phyloP scores from a whole-genome alignment of 129 eudicot species.

The Helianthus tuberosus region DNA sequence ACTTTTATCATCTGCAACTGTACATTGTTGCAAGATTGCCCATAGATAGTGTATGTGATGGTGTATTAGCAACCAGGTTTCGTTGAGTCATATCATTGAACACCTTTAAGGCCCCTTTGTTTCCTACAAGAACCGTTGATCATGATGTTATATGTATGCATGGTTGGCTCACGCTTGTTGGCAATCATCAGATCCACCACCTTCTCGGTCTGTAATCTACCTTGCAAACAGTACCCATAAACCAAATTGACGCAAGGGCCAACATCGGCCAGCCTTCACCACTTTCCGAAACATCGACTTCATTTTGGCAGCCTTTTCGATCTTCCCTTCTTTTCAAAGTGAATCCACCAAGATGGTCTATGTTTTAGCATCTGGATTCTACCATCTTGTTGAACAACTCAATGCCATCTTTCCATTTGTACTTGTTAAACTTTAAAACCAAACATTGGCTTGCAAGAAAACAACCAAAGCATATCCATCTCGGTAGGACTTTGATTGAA shows the following conservation, averaged over 20 bases:
- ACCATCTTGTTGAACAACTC: constrained; percentile 22
- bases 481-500: too few relatives aligned
- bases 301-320: constrained; percentile 22
- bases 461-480: too few relatives aligned
- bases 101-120: constrained; percentile 13
- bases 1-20: constrained; percentile 9
- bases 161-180: constrained; percentile 11
- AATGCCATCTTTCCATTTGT: constrained; percentile 5
- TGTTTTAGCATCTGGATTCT: constrained; percentile 15
- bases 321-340: constrained; percentile 22
- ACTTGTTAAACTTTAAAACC: too few relatives aligned
- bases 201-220: constrained; percentile 24
- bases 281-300: constrained; percentile 12
- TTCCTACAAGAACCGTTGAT: constrained; percentile 26
- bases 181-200: constrained; percentile 16
- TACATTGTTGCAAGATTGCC: constrained; percentile 4
- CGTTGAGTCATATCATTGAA: constrained; percentile 13
- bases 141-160: constrained; percentile 25
- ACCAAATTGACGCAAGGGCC: too few relatives aligned
- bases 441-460: too few relatives aligned
- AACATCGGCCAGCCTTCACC: not conserved
- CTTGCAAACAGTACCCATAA: constrained; percentile 15
- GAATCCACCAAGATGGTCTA: constrained; percentile 29
- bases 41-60: constrained; percentile 26
- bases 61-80: constrained; percentile 23